Conservation (phyloP, 352 stramenopile species). For the Pythium sukuiense region DNA sequence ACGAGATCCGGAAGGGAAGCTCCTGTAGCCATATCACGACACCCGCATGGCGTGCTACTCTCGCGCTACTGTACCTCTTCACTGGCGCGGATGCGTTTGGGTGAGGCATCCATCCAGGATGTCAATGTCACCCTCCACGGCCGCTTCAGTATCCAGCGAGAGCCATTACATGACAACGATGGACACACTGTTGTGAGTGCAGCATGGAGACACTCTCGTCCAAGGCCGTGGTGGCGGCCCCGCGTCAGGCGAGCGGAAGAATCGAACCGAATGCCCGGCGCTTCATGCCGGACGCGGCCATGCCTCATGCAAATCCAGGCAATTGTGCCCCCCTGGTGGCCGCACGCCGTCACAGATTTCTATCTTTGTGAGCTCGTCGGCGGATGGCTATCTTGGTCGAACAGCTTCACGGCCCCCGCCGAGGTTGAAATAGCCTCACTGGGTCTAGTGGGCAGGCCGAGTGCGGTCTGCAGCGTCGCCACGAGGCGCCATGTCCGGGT, state of each 20-base stretch:
- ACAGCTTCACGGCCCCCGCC: background rate
- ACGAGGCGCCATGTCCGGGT: constrained; percentile 1
- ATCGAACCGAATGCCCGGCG: background rate
- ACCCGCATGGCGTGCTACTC: background rate
- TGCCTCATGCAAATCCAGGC: background rate
- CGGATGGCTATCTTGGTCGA: constrained; percentile 7
- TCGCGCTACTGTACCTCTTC: background rate
- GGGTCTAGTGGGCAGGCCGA: background rate
- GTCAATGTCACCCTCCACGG: background rate
- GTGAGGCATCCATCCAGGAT: background rate
- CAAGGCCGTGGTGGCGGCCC: background rate
- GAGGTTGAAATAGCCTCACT: constrained; percentile 3
- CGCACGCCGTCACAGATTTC: constrained; percentile 14
- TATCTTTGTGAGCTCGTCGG: constrained; percentile 11
- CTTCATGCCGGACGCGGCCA: background rate
- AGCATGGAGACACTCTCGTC: background rate
- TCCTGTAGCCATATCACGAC: too few relatives aligned
- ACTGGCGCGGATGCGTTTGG: background rate
- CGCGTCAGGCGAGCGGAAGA: background rate
- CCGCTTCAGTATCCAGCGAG: constrained; percentile 23
- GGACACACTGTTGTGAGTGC: background rate
- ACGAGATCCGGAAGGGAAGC: background rate
- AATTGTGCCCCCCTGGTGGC: constrained; percentile 1
- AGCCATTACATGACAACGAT: constrained; percentile 7
- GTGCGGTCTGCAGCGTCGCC: background rate